phyloP scores from a whole-genome alignment of 108 stramenopile species.

The Seminavis robusta region DNA sequence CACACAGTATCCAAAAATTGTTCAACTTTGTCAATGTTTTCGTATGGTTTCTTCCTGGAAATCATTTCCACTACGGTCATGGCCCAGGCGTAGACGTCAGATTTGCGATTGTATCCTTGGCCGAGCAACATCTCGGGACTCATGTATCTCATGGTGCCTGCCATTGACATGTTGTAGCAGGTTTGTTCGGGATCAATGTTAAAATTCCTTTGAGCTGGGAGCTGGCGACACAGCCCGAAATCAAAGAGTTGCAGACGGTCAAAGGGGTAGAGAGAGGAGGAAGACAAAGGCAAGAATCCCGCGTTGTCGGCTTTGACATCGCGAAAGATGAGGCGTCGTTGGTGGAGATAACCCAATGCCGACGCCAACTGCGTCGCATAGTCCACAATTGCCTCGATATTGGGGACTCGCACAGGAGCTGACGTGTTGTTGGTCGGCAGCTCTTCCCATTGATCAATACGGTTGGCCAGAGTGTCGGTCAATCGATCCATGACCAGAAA shows the following conservation, averaged over 20 bases:
- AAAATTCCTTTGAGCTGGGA: too few relatives aligned
- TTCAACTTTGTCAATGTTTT: too few relatives aligned
- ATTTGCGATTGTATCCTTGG: constrained; percentile 32
- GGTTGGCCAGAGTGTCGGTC: constrained; percentile 33
- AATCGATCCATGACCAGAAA: constrained; percentile 65
- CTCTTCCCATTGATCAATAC: constrained; percentile 22
- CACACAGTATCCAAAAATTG: too few relatives aligned
- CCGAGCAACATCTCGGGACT: constrained; percentile 38
- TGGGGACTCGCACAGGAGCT: too few relatives aligned
- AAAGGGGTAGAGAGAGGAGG: too few relatives aligned
- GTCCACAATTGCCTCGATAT: too few relatives aligned
- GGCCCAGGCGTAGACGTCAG: constrained; percentile 55
- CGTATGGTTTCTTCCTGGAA: constrained; percentile 46
- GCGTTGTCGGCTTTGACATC: constrained; percentile 57
- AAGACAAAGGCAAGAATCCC: constrained; percentile 30
- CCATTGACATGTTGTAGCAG: too few relatives aligned
- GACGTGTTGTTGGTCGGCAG: too few relatives aligned
- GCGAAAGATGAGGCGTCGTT: constrained; percentile 37
- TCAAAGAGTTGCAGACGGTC: constrained; percentile 1
- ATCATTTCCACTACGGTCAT: constrained; percentile 47
- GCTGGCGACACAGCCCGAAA: constrained; percentile 3
- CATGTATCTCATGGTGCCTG: too few relatives aligned
- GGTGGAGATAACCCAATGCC: constrained; percentile 47
- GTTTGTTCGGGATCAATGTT: too few relatives aligned
- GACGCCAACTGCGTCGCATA: too few relatives aligned